Percentiles rank a stretch among this genome's conserved stretches.
Conservation (phyloP, 257 asterid genomes). For the Apocynum venetum region DNA sequence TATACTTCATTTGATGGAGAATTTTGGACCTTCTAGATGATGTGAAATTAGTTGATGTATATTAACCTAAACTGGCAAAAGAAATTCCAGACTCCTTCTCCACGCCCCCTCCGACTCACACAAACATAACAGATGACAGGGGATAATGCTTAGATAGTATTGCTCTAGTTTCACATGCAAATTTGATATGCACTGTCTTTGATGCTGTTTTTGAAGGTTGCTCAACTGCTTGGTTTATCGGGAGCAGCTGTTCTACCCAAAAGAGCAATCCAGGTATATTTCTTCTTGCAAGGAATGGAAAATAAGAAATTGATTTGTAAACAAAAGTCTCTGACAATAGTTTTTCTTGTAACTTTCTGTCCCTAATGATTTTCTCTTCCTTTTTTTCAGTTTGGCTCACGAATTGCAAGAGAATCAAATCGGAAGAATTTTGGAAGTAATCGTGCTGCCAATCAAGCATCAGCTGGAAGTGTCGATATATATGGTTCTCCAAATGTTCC, state of each 20-base stretch:
- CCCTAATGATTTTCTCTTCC: neutral
- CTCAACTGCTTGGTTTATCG: conserved; percentile 67
- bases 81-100: neutral
- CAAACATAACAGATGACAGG: neutral
- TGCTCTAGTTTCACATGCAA: neutral
- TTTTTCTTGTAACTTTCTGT: neutral
- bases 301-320: neutral
- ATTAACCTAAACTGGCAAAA: neutral
- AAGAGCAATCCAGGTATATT: conserved; percentile 87
- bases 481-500: neutral
- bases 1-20: neutral
- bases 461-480: conserved; percentile 85
- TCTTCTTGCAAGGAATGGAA: neutral
- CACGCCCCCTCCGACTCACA: neutral
- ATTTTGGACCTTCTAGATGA: neutral
- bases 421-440: conserved; percentile 85
- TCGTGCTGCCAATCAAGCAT: conserved; percentile 93
- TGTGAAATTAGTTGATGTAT: neutral
- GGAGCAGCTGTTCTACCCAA: conserved; percentile 82
- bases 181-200: neutral
- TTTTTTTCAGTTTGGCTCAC: conserved; percentile 67
- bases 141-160: neutral
- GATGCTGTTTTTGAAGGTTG: conserved; percentile 48
- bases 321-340: neutral
- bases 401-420: conserved; percentile 93